Evolutionary conservation across 2,329 filamentous ascomycete genomes (phyloP), one percentile per base, ranked within the genome.

Genomic region (Didymella pinodella): DNA sequence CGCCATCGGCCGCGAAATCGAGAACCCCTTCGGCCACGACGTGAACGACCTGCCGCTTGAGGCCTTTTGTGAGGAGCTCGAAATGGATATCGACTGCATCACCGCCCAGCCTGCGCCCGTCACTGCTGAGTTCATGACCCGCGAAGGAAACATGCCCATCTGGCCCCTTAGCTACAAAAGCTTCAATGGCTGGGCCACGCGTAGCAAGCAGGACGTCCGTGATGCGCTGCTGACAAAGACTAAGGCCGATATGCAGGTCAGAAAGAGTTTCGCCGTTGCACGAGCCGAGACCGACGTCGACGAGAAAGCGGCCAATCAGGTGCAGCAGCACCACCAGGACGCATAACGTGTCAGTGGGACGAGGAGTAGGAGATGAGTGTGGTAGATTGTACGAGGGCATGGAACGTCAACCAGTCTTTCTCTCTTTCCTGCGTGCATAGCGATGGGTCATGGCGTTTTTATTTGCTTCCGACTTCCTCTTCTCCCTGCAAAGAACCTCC

Each of bases 11-110:
- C 86, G 86, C 66, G 91, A 95, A 79, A 90, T 95, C 64, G 91
- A 95, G 77, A 92, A 95, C 73, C 91, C 91, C 16, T 95, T 95
- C 75, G 91, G 91, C 58, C 83, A 88, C 65, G 91, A 95, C 66
- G 91, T 93, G 68, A 95, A 95, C 73, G 91, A 95, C 75, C 80
- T 77, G 14, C 73, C 73, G 12, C 73, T 77, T 5, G 91, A 94
- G 71, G 80, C 83, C 14, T 96, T 88, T 81, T 95, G 91, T 78
- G 84, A 88, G 36, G 89, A 93, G 70, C 83, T 95, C 41, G 86
- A 89, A 22, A 77, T 84, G 31, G 92, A 96, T 67, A 82, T 95
- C 66, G 90, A 94, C 71, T 86, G 90, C 57, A 87, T 94, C 65
- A 87, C 88, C 22, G 83, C 86, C 54, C 80, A 78, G 11, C 83